Evolutionary conservation across 2,329 filamentous ascomycete genomes (phyloP), one percentile per base, ranked within the genome.

Genomic region (Seiridium cupressi): DNA sequence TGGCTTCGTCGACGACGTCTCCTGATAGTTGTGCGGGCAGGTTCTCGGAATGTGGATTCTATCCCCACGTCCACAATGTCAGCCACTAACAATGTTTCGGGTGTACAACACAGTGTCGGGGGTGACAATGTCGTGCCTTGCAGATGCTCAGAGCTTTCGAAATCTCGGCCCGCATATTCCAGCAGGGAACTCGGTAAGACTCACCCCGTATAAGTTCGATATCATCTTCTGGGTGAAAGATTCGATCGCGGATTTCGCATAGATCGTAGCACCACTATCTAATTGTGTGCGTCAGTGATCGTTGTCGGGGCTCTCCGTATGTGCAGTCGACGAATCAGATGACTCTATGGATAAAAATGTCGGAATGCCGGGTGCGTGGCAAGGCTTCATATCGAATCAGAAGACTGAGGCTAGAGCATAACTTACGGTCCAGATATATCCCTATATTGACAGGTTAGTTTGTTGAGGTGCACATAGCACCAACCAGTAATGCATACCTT

Each of bases 1-100:
- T 78, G 6, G 86, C 76, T 32, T 79, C 76, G 63, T 89, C 84
- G 40, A 89, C 81, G 60, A 82, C 76, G 35, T 83, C 78, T 4
- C 85, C 85, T 1, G 84, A 82, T 26, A 84, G 73, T 59, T 81
- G 82, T 11, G 85, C 86, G 0, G 86, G 85, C 13, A 79, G 76
- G 44, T 85, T 87, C 64, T 84, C 80, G 1, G 88, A 90, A 69
- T 90, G 88, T 2, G 88, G 88, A 65, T 90, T 90, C 57, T 59
- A 35, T 18, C 3, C 10, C 49, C 8, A 49, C 26, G 11, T 49
- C 18, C 18, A 26, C 18, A 26, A 26, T 26, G 18, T 26, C 18
- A 26, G 18, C 18, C 18, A 26, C 18, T 26, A 26, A 26, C 18
- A 26, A 26, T 26, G 18, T 26, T 26, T 26, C 18, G 18, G 18